Conservation (phyloP, 2,329 filamentous ascomycete genomes). For the Biscogniauxia mediterranea region DNA sequence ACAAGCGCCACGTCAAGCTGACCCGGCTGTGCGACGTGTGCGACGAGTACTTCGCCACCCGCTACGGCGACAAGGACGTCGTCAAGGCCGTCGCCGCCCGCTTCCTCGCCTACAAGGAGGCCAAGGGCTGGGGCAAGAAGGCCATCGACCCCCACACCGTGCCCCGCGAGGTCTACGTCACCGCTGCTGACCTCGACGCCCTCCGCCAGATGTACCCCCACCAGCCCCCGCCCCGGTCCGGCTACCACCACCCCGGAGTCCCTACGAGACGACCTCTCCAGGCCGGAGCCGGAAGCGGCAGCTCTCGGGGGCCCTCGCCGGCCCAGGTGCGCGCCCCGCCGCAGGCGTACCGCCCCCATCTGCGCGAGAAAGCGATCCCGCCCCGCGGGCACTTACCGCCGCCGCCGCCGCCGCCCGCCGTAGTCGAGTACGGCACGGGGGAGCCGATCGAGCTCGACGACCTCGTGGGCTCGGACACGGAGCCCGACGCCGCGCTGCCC, state of each 20-base stretch:
- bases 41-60: conserved; percentile 14
- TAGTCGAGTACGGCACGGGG: conserved; percentile 6
- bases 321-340: background rate
- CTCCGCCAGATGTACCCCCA: background rate
- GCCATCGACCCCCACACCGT: conserved; percentile 21
- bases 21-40: conserved; percentile 19
- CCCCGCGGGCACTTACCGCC: too few relatives aligned
- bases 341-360: background rate
- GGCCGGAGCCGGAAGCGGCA: too few relatives aligned
- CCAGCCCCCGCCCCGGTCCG: too few relatives aligned
- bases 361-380: background rate
- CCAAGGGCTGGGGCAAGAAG: conserved; percentile 12
- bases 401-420: too few relatives aligned
- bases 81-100: conserved; percentile 14
- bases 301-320: conserved; percentile 5
- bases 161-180: conserved; percentile 15
- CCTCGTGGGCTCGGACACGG: conserved; percentile 2
- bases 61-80: conserved; percentile 13
- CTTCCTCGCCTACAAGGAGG: conserved; percentile 27
- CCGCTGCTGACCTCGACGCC: conserved; percentile 4
- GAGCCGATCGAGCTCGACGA: conserved; percentile 6
- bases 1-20: background rate
- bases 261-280: too few relatives aligned
- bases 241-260: too few relatives aligned
- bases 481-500: conserved; percentile 4